Conservation (phyloP, 441 rosid genomes). For the Metrosideros polymorpha region DNA sequence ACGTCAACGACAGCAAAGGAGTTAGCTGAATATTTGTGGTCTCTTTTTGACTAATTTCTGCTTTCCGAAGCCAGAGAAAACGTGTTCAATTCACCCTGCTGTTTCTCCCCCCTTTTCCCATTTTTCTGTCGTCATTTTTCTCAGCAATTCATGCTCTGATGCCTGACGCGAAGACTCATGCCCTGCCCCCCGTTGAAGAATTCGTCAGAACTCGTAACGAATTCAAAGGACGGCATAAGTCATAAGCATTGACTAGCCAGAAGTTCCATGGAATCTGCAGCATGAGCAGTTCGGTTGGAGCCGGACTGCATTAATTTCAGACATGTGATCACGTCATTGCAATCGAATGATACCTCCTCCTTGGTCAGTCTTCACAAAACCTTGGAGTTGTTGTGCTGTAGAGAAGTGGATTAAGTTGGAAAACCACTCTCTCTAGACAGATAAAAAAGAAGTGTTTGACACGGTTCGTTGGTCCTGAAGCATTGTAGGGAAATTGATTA, state of each 20-base stretch:
- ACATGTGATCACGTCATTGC: background rate
- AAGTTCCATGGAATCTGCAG: background rate
- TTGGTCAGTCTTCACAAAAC: background rate
- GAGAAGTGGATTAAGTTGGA: background rate
- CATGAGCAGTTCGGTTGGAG: background rate
- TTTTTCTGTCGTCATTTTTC: background rate
- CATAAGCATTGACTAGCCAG: background rate
- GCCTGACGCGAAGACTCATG: background rate
- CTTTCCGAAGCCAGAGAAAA: background rate
- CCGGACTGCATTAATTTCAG: background rate
- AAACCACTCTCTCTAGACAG: background rate
- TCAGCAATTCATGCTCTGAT: background rate
- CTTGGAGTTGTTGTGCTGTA: background rate
- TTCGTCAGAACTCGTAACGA: background rate
- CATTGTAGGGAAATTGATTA: background rate
- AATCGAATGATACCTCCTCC: background rate
- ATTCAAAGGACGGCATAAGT: background rate
- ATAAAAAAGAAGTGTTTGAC: background rate
- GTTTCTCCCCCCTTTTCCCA: background rate
- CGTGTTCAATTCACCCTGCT: background rate
- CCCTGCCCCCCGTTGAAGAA: background rate
- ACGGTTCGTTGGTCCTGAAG: background rate
- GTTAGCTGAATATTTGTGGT: background rate
- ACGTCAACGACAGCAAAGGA: background rate
- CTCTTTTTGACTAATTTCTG: background rate